Evolutionary conservation across 192 early-diverging fungal species (phyloP).

Genomic region (Coemansia sp.): DNA sequence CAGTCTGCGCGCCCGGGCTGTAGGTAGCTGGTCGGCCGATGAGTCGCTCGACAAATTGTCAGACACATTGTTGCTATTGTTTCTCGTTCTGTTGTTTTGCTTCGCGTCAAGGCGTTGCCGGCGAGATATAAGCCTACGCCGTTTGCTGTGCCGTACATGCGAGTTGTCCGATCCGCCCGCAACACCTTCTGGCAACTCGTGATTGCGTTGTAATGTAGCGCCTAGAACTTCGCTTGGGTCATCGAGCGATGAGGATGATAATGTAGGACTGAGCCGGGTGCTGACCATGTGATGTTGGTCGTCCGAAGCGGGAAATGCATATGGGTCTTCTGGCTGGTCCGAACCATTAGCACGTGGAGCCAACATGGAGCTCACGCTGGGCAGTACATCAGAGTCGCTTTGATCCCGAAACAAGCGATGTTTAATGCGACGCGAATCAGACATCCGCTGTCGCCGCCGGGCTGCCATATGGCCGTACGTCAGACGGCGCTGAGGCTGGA

Average conservation of each 20-base stretch:
- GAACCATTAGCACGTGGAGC: not conserved
- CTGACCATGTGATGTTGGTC: not conserved
- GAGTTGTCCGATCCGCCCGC: not conserved
- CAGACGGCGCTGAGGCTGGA: constrained; percentile 9
- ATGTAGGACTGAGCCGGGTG: not conserved
- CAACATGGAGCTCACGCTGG: constrained; percentile 13
- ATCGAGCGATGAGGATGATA: constrained; percentile 3
- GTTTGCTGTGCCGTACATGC: not conserved
- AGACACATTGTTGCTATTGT: too few species aligned
- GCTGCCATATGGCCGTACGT: constrained; percentile 38
- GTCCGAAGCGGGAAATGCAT: constrained; percentile 5
- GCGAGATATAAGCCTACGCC: constrained; percentile 9
- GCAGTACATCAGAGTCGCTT: constrained; percentile 6
- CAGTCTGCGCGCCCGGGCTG: constrained; percentile 18
- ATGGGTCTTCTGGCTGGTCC: constrained; percentile 1
- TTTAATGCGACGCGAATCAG: not conserved
- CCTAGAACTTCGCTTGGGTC: not conserved
- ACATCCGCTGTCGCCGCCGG: constrained; percentile 11
- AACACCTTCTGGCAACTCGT: not conserved
- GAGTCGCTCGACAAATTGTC: not conserved
- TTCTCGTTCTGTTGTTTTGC: not conserved
- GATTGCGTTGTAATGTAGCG: not conserved
- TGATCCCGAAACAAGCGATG: not conserved
- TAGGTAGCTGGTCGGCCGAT: constrained; percentile 13
- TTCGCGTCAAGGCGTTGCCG: not conserved